Evolutionary conservation across 805 yeast genomes (phyloP).

Genomic region (Teunomyces pallodes): DNA sequence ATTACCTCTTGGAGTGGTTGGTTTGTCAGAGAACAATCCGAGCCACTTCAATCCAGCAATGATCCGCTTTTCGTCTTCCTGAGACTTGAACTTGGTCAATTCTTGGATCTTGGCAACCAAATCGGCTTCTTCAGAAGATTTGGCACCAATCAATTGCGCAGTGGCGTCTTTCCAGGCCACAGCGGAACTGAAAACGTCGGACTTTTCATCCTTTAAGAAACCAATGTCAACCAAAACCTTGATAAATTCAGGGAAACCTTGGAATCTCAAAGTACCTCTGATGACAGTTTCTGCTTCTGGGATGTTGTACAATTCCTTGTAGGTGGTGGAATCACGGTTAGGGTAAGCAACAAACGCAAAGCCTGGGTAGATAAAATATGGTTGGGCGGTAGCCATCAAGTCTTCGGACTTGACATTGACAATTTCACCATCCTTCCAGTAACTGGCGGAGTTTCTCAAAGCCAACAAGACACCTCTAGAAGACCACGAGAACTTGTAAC

Average conservation of each 20-base stretch:
- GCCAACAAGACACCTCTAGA: constrained; percentile 97
- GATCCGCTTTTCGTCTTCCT: constrained; percentile 81
- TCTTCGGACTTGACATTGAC: constrained; percentile 83
- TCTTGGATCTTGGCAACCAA: constrained; percentile 71
- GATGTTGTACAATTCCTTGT: constrained; percentile 85
- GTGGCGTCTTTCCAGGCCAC: constrained; percentile 89
- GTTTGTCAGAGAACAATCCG: constrained; percentile 77
- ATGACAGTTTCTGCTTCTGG: constrained; percentile 97
- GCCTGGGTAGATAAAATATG: constrained; percentile 95
- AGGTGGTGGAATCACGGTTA: constrained; percentile 95
- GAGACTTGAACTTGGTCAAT: constrained; percentile 77
- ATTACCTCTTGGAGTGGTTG: constrained; percentile 85
- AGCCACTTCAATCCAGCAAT: constrained; percentile 90
- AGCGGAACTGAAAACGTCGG: constrained; percentile 54
- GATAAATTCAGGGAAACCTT: constrained; percentile 98
- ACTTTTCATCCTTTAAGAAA: constrained; percentile 75
- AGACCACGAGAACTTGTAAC: constrained; percentile 99
- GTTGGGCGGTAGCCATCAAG: constrained; percentile 91
- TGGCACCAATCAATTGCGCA: constrained; percentile 69
- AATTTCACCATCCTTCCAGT: constrained; percentile 81
- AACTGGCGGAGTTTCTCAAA: constrained; percentile 87
- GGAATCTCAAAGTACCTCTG: constrained; percentile 96
- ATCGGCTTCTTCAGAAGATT: constrained; percentile 68
- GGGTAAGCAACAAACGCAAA: constrained; percentile 94
- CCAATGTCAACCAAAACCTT: constrained; percentile 94